These are phyloP conservation scores for Penicillium chermesinum DNA, from an alignment of 495 filamentous ascomycete genomes.

Conservation along the genomic window DNA sequence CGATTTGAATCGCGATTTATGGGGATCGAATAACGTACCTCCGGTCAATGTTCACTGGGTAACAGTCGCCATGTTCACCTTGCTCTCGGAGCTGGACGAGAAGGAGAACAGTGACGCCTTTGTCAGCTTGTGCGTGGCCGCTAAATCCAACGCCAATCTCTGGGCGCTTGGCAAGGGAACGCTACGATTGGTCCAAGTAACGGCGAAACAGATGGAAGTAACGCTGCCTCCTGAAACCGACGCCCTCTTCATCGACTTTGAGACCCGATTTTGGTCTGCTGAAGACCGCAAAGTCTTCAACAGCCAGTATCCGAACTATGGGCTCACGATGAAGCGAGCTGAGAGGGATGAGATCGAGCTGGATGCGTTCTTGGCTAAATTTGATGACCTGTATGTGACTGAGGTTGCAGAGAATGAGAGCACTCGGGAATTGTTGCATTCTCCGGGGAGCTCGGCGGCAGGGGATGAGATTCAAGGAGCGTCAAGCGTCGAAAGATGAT, in stretches of 20 bases:
- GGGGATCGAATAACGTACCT: slow-evolving; percentile 5
- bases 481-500: too few relatives aligned
- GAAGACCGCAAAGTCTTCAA: slow-evolving; percentile 21
- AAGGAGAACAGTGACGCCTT: slow-evolving; percentile 23
- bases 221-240: slow-evolving; percentile 26
- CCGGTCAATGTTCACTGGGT: slow-evolving; percentile 23
- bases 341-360: not conserved
- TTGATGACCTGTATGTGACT: not conserved
- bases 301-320: slow-evolving; percentile 30
- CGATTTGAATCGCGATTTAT: slow-evolving; percentile 3
- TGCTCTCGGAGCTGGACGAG: slow-evolving; percentile 25
- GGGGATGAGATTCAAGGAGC: too few relatives aligned
- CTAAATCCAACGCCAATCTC: slow-evolving; percentile 21
- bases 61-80: slow-evolving; percentile 24
- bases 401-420: not conserved
- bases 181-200: slow-evolving; percentile 31
- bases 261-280: slow-evolving; percentile 16
- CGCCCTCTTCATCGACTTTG: slow-evolving; percentile 27
- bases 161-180: slow-evolving; percentile 31
- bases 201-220: slow-evolving; percentile 23
- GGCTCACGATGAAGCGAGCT: not conserved
- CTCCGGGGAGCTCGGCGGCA: not conserved
- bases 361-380: not conserved
- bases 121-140: slow-evolving; percentile 21
- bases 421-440: not conserved